A percentile compares a stretch with the other conserved stretches of the same genome.
phyloP scores from a whole-genome alignment of 2,329 filamentous ascomycete genomes.

The Cyphellophora europaea region DNA sequence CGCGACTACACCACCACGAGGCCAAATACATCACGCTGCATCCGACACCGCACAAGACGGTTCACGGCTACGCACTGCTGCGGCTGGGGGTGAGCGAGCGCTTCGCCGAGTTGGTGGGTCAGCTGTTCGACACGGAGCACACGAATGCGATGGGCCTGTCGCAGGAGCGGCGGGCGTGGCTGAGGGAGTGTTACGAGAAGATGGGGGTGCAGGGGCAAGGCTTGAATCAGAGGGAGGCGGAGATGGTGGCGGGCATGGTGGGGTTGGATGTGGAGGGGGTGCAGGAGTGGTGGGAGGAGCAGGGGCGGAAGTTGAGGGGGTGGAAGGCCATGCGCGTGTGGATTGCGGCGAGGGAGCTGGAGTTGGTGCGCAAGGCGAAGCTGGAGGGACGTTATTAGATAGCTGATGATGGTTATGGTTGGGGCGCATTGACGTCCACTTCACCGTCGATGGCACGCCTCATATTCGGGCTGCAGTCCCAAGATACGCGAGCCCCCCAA shows the following conservation, averaged over 20 bases:
- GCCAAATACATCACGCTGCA: constrained; percentile 1
- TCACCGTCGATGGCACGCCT: too few relatives aligned
- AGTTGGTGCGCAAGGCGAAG: neutral
- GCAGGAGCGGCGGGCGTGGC: neutral
- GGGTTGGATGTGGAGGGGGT: neutral
- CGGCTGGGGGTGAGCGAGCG: neutral
- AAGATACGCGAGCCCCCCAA: too few relatives aligned
- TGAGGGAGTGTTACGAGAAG: neutral
- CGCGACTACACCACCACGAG: neutral
- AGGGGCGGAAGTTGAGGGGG: neutral
- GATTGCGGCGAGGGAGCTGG: neutral
- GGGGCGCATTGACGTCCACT: too few relatives aligned
- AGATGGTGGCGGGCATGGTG: neutral
- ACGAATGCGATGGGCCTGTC: neutral
- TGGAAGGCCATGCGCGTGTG: neutral
- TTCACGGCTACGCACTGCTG: neutral
- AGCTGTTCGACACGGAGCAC: neutral
- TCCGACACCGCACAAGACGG: neutral
- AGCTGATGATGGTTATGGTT: too few relatives aligned
- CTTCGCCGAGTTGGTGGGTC: neutral
- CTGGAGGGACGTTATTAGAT: neutral
- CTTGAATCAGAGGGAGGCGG: neutral
- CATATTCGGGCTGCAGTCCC: too few relatives aligned
- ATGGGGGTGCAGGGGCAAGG: neutral
- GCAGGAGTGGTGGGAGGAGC: neutral